Percentiles rank a stretch among this genome's conserved stretches.
phyloP scores from a whole-genome alignment of 148 eudicot genomes.

The Vaccinium corymbosum region DNA sequence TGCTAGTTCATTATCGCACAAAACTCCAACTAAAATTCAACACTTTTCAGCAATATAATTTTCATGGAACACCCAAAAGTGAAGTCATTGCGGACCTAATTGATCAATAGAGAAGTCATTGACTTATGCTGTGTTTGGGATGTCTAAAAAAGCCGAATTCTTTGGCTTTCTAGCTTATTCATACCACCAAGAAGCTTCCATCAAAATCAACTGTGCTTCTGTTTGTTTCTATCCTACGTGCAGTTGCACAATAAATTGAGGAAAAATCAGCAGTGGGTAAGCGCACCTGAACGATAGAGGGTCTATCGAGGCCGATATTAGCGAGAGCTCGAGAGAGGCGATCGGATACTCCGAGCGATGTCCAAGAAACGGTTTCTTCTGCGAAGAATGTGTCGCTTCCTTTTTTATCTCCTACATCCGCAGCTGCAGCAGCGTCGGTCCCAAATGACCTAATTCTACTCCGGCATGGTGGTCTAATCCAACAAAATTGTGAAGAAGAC shows the following conservation, averaged over 20 bases:
- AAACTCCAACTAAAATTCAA: not conserved
- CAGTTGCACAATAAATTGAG: not conserved
- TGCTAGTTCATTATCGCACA: not conserved
- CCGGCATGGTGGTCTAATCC: conserved; percentile 19
- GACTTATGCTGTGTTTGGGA: not conserved
- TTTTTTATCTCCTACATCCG: conserved; percentile 17
- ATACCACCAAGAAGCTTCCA: not conserved
- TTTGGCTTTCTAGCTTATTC: not conserved
- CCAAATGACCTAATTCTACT: conserved; percentile 33
- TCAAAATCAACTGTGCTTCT: not conserved
- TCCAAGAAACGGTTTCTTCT: conserved; percentile 69
- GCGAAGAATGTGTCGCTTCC: conserved; percentile 61
- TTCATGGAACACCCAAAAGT: not conserved
- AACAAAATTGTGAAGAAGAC: not conserved
- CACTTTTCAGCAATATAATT: not conserved
- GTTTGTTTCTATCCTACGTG: not conserved
- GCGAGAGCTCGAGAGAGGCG: conserved; percentile 45
- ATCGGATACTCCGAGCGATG: conserved; percentile 61
- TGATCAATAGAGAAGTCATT: not conserved
- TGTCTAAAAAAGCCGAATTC: not conserved
- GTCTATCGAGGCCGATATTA: conserved; percentile 50
- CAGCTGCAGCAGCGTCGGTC: conserved; percentile 26
- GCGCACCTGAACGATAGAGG: conserved; percentile 73
- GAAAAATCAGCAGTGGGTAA: not conserved
- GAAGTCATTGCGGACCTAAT: not conserved